phyloP scores from a whole-genome alignment of 495 filamentous ascomycete genomes.

The Friedmanniomyces simplex region DNA sequence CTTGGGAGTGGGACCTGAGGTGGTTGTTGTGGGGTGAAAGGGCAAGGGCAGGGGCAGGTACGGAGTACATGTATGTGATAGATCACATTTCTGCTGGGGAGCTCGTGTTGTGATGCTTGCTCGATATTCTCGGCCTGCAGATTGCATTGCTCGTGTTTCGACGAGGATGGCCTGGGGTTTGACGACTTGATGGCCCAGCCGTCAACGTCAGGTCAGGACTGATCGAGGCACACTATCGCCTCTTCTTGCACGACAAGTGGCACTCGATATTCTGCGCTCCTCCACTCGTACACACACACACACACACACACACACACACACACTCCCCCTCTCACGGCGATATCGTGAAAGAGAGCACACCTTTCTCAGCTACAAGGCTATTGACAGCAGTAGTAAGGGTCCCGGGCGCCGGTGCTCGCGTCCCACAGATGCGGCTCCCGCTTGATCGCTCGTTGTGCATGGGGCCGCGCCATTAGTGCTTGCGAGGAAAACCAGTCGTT shows the following conservation, averaged over 20 bases:
- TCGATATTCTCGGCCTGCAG: background rate
- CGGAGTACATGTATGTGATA: background rate
- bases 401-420: slow-evolving; percentile 3
- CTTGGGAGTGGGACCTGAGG: background rate
- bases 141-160: background rate
- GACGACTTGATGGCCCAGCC: background rate
- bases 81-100: background rate
- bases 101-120: background rate
- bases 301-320: too few relatives aligned
- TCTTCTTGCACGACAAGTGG: background rate
- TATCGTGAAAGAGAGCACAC: background rate
- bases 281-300: background rate
- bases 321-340: background rate
- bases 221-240: background rate
- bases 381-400: background rate
- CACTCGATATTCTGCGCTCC: background rate
- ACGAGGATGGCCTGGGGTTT: background rate
- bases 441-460: slow-evolving; percentile 15
- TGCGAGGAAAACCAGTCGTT: slow-evolving; percentile 12
- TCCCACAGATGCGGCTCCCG: slow-evolving; percentile 11
- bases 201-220: background rate
- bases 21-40: background rate
- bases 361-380: background rate
- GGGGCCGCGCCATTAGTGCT: slow-evolving; percentile 4
- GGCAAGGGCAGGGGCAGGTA: too few relatives aligned